Percentiles rank a stretch among this genome's conserved stretches.
Conservation (phyloP, 2,329 filamentous ascomycete species). For the Aureobasidium pullulans region DNA sequence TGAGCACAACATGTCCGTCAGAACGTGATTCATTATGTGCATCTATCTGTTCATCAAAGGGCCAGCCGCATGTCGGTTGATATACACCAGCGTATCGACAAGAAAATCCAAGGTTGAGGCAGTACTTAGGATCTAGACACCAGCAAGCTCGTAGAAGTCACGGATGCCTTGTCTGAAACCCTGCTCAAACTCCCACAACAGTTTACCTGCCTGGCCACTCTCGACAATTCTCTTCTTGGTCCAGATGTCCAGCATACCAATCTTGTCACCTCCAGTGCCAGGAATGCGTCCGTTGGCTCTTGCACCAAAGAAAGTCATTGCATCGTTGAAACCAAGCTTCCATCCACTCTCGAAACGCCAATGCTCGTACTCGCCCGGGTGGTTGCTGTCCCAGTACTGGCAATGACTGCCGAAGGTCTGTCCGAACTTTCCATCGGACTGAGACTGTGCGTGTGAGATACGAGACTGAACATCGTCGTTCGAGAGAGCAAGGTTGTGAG, state of each 20-base stretch:
- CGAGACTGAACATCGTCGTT: slow-evolving; percentile 31
- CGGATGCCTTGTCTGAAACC: slow-evolving; percentile 40
- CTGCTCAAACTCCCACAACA: slow-evolving; percentile 47
- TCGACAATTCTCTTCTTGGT: slow-evolving; percentile 48
- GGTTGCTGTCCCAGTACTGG: slow-evolving; percentile 42
- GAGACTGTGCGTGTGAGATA: slow-evolving; percentile 33
- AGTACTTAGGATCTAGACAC: slow-evolving; percentile 17
- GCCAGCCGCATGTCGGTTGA: too few relatives aligned
- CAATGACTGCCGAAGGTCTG: slow-evolving; percentile 38
- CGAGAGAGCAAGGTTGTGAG: slow-evolving; percentile 32
- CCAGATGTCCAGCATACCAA: slow-evolving; percentile 54
- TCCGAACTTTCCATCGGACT: slow-evolving; percentile 30
- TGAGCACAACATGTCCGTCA: too few relatives aligned
- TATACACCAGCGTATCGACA: too few relatives aligned
- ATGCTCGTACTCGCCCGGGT: slow-evolving; percentile 43
- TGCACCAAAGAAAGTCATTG: slow-evolving; percentile 43
- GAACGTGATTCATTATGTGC: too few relatives aligned
- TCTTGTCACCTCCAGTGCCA: slow-evolving; percentile 40
- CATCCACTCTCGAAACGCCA: slow-evolving; percentile 50
- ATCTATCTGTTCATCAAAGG: too few relatives aligned
- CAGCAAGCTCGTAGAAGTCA: slow-evolving; percentile 32
- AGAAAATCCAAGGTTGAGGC: too few relatives aligned
- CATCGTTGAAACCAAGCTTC: slow-evolving; percentile 50
- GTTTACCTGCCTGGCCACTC: slow-evolving; percentile 39
- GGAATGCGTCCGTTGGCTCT: slow-evolving; percentile 27